Evolutionary conservation across 78 protist genomes (phyloP).

Genomic region (Pigoraptor vietnamica): DNA sequence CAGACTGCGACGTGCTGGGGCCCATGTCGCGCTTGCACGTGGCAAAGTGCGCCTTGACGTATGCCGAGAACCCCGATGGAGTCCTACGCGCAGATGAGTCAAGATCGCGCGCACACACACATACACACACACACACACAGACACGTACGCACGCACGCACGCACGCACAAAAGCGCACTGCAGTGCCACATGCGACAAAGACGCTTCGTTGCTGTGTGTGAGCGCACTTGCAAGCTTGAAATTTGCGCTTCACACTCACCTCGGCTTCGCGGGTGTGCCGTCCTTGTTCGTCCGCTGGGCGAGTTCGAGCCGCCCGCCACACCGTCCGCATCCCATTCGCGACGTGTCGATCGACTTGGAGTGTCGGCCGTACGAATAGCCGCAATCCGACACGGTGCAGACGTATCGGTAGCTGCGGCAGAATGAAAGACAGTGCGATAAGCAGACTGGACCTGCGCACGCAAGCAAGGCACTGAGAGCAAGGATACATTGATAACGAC

Average conservation of each 20-base stretch:
- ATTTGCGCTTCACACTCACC: not conserved
- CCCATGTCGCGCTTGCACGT: not conserved
- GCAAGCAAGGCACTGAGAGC: too few relatives aligned
- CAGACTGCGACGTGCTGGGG: not conserved
- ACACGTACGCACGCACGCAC: not conserved
- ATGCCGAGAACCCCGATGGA: not conserved
- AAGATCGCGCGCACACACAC: not conserved
- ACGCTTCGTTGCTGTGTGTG: too few relatives aligned
- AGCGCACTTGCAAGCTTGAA: too few relatives aligned
- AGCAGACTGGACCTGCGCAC: too few relatives aligned
- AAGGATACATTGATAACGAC: too few relatives aligned
- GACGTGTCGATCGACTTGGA: conserved; percentile 3
- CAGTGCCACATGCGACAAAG: too few relatives aligned
- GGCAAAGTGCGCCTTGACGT: not conserved
- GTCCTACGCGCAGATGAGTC: not conserved
- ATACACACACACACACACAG: not conserved
- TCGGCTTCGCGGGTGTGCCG: conserved; percentile 12
- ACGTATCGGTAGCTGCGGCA: not conserved
- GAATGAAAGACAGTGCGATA: too few relatives aligned
- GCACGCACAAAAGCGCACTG: too few relatives aligned
- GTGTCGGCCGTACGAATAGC: conserved; percentile 16
- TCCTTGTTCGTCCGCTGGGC: not conserved
- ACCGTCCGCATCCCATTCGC: not conserved
- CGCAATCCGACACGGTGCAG: not conserved
- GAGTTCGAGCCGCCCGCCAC: not conserved